Evolutionary conservation across 805 yeast species (phyloP).

Genomic region (Kluyveromyces wickerhamii): DNA sequence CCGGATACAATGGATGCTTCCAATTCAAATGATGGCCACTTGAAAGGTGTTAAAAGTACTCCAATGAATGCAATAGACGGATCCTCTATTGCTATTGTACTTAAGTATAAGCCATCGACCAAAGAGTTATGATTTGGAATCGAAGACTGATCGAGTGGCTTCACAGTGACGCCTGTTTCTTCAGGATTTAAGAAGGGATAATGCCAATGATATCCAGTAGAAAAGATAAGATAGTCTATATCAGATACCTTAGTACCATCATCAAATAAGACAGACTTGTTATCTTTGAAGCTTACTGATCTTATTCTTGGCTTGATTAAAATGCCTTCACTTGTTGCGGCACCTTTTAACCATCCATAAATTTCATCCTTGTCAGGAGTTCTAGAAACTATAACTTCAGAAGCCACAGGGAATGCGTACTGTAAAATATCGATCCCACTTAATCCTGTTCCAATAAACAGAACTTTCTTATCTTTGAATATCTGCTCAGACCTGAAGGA

Average conservation of each 20-base stretch:
- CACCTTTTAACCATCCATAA: slow-evolving; percentile 34
- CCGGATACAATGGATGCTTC: slow-evolving; percentile 51
- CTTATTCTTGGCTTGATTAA: slow-evolving; percentile 31
- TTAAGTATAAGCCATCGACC: slow-evolving; percentile 36
- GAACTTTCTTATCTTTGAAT: slow-evolving; percentile 22
- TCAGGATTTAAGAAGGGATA: slow-evolving; percentile 12
- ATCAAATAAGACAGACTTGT: slow-evolving; percentile 22
- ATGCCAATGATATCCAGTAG: slow-evolving; percentile 40
- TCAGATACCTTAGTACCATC: slow-evolving; percentile 26
- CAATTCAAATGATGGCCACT: slow-evolving; percentile 44
- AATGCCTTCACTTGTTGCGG: slow-evolving; percentile 32
- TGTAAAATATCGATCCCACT: slow-evolving; percentile 36
- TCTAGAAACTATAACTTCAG: slow-evolving; percentile 54
- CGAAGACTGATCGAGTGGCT: slow-evolving; percentile 4
- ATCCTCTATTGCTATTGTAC: slow-evolving; percentile 37
- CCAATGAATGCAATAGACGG: slow-evolving; percentile 42
- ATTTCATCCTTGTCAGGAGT: slow-evolving; percentile 54
- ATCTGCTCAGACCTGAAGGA: slow-evolving; percentile 20
- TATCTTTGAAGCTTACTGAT: slow-evolving; percentile 22
- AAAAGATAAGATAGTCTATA: slow-evolving; percentile 29
- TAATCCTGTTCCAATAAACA: slow-evolving; percentile 36
- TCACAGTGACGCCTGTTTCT: slow-evolving; percentile 9
- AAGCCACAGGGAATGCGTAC: slow-evolving; percentile 30
- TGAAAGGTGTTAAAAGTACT: slow-evolving; percentile 32
- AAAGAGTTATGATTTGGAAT: slow-evolving; percentile 17